These are phyloP conservation scores for Alternaria ventricosa DNA, from an alignment of 2,329 filamentous ascomycete species.

Conservation along the genomic window DNA sequence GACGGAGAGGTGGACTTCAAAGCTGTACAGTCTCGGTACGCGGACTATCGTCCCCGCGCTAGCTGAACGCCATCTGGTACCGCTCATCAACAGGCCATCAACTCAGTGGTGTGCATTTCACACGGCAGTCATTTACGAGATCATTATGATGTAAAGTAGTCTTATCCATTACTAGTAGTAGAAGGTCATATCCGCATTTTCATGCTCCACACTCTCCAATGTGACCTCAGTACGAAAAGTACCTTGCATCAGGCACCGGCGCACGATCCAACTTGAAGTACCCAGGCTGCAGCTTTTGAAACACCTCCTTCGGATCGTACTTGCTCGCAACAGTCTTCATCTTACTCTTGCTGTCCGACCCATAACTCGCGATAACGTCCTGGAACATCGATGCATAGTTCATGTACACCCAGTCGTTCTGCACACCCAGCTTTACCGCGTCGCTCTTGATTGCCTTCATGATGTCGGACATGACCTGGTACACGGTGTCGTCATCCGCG, in stretches of 20 bases:
- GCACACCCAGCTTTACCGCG: conserved; percentile 8
- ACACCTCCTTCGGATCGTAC: conserved; percentile 53
- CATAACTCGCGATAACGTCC: conserved; percentile 52
- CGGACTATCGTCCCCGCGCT: not conserved
- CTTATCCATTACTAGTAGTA: no score
- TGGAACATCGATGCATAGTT: conserved; percentile 57
- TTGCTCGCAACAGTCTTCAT: conserved; percentile 44
- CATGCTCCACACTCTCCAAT: not conserved
- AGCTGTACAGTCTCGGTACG: not conserved
- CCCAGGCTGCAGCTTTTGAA: conserved; percentile 51
- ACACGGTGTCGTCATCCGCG: conserved; percentile 23
- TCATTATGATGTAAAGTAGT: no score
- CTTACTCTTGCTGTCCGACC: conserved; percentile 30
- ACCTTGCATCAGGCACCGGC: not conserved
- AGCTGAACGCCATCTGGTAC: no score
- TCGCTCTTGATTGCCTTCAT: conserved; percentile 17
- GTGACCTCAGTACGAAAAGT: not conserved
- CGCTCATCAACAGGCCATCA: no score
- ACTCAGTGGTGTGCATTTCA: no score
- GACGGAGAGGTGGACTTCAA: not conserved
- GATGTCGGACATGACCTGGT: conserved; percentile 13
- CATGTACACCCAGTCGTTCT: conserved; percentile 52
- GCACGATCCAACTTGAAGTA: conserved; percentile 51
- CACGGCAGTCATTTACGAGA: no score
- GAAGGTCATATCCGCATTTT: no score